Conservation (phyloP, 2,329 filamentous ascomycete species). For the Helicocarpus griseus region DNA sequence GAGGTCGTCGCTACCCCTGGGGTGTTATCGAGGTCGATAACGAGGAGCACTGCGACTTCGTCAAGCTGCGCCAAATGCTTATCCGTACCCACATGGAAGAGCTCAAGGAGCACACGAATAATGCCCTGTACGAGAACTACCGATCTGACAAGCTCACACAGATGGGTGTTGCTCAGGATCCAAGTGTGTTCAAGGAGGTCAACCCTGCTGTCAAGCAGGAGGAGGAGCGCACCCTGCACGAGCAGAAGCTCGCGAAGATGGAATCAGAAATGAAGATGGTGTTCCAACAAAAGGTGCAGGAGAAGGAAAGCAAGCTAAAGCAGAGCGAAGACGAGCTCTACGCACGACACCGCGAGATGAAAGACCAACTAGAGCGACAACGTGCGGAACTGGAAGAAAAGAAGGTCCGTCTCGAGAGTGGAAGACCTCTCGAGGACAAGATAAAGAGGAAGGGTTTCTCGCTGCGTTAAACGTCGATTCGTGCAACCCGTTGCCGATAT, state of each 20-base stretch:
- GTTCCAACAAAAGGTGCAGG: slow-evolving; percentile 98
- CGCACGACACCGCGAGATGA: slow-evolving; percentile 97
- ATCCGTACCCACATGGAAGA: slow-evolving; percentile 99
- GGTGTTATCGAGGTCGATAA: slow-evolving; percentile 99
- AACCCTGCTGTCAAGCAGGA: slow-evolving; percentile 99
- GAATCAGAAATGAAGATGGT: slow-evolving; percentile 99
- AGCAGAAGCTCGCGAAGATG: slow-evolving; percentile 99
- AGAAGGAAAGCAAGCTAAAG: slow-evolving; percentile 99
- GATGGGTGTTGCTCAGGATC: slow-evolving; percentile 98
- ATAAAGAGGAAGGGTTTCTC: slow-evolving; percentile 99
- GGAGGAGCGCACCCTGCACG: slow-evolving; percentile 93
- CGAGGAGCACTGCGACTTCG: slow-evolving; percentile 99
- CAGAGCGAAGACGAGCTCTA: slow-evolving; percentile 99
- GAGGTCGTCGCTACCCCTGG: slow-evolving; percentile 94
- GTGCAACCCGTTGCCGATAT: not conserved
- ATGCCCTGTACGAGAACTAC: slow-evolving; percentile 98
- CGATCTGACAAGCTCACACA: slow-evolving; percentile 96
- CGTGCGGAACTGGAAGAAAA: slow-evolving; percentile 94
- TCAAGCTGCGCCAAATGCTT: slow-evolving; percentile 99
- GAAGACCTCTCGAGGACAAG: slow-evolving; percentile 93
- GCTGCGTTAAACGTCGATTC: slow-evolving; percentile 59
- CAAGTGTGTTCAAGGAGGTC: slow-evolving; percentile 99
- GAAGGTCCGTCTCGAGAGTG: slow-evolving; percentile 90
- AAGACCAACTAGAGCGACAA: slow-evolving; percentile 96
- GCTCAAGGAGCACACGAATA: slow-evolving; percentile 99